phyloP scores from a whole-genome alignment of 331 rosid species.

The Saraca asoca region DNA sequence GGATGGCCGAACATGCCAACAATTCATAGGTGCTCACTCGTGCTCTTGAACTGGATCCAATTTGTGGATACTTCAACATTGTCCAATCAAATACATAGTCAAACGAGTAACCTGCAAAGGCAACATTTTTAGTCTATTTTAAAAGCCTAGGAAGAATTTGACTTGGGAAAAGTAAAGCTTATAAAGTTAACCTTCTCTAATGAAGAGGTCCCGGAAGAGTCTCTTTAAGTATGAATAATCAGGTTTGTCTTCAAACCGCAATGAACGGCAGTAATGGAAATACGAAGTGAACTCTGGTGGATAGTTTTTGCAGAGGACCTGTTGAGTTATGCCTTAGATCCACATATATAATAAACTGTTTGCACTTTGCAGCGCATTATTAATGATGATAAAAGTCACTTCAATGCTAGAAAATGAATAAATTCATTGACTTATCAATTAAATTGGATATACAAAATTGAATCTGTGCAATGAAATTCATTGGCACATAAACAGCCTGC shows the following conservation, averaged over 20 bases:
- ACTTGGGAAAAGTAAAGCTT: constrained; percentile 3
- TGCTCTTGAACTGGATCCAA: constrained; percentile 86
- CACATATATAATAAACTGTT: constrained; percentile 23
- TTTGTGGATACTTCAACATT: constrained; percentile 86
- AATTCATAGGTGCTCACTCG: constrained; percentile 56
- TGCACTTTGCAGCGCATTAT: constrained; percentile 24
- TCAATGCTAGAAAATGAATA: background rate
- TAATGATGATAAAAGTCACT: too few species aligned
- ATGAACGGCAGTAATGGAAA: constrained; percentile 88
- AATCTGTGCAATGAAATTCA: background rate
- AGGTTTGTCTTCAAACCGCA: constrained; percentile 98
- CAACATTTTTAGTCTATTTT: constrained; percentile 28
- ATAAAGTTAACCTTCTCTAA: constrained; percentile 77
- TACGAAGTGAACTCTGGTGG: constrained; percentile 90
- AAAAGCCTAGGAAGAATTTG: constrained; percentile 19
- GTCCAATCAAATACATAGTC: constrained; percentile 99
- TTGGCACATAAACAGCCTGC: background rate
- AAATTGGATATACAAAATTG: background rate
- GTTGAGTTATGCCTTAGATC: constrained; percentile 22
- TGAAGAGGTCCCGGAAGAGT: constrained; percentile 95
- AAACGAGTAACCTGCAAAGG: constrained; percentile 80
- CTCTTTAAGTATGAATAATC: constrained; percentile 93
- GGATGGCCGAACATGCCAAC: constrained; percentile 29
- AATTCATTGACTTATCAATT: constrained; percentile 10
- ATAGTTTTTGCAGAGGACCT: constrained; percentile 92